phyloP scores from a whole-genome alignment of 768 basidiomycete species.

The Mycena pura region DNA sequence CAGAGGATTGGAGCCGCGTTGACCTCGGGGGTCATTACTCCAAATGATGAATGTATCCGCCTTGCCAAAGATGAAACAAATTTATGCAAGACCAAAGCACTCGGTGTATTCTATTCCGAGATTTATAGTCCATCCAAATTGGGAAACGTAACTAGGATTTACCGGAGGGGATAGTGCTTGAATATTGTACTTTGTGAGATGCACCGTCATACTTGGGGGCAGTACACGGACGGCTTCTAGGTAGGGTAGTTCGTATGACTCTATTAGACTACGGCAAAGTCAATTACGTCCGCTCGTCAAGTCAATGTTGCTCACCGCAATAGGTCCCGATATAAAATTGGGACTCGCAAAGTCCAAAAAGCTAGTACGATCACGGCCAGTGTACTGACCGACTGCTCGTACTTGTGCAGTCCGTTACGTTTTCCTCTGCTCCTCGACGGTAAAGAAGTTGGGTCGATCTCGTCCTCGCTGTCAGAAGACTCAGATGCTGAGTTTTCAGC shows the following conservation, averaged over 20 bases:
- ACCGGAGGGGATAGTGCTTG: slow-evolving; percentile 77
- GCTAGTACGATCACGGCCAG: slow-evolving; percentile 76
- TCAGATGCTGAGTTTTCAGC: slow-evolving; percentile 49
- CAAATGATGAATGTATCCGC: slow-evolving; percentile 57
- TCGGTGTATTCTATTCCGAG: slow-evolving; percentile 66
- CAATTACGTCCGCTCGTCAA: not conserved
- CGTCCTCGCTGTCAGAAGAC: slow-evolving; percentile 43
- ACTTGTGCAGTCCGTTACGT: slow-evolving; percentile 24
- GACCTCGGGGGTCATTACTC: slow-evolving; percentile 70
- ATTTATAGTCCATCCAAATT: not conserved
- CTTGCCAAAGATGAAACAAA: slow-evolving; percentile 68
- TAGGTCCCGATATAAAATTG: slow-evolving; percentile 78
- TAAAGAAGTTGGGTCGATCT: slow-evolving; percentile 20
- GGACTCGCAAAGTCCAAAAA: slow-evolving; percentile 82
- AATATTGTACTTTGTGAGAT: slow-evolving; percentile 75
- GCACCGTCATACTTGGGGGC: slow-evolving; percentile 63
- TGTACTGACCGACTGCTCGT: slow-evolving; percentile 52
- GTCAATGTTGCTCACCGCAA: slow-evolving; percentile 55
- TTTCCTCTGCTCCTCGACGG: slow-evolving; percentile 16
- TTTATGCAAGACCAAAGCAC: slow-evolving; percentile 60
- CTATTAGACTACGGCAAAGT: slow-evolving; percentile 63
- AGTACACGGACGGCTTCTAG: slow-evolving; percentile 72
- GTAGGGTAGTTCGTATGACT: slow-evolving; percentile 80
- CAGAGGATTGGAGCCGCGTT: slow-evolving; percentile 83
- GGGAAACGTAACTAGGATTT: slow-evolving; percentile 35